Base-by-base conservation (phyloP, 2,329 filamentous ascomycete species). In the Rhexocercosporidium sp. region DNA sequence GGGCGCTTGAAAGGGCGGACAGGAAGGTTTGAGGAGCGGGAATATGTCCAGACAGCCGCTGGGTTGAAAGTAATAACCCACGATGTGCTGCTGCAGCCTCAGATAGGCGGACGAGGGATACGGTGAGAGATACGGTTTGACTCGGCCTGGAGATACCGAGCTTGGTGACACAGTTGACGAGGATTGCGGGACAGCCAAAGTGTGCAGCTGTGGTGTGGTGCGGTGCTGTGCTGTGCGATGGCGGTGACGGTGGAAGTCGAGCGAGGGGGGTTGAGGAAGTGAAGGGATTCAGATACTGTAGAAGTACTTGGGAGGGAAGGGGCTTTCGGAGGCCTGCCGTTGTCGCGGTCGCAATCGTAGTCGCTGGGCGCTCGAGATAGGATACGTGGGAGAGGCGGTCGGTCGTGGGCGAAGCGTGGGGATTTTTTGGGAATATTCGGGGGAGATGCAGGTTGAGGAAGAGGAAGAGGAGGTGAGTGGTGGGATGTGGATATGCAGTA, bases 31-130 rank as follows among this genome's bases (percentile, higher is more conserved):
- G 20, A 25, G 34, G 54, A 37, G 34, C 53, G 49, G 70, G 46
- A 65, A 62, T 44, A 56, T 47, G 56, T 27, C 54, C 64, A 70
- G 68, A 69, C 60, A 69, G 67, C 59, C 57, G 70, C 63, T 62
- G 31, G n/a, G 59, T 62, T 37, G n/a, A 34, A 64, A 22, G 66
- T 65, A 64, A 67, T 64, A 65, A 70, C 63, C 69, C 68, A 69
- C 66, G 70, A 71, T 67, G 69, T 66, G 64, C 70, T 70, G 66
- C 69, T 69, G 67, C 71, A 72, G 72, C 73, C 72, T 73, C 64
- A 69, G 64, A 71, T 70, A 70, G 71, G 73, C 73, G 72, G 72
- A 71, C 69, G 72, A 71, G 61, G 63, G 54, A 62, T 59, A 69
- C 67, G 67, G 69, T 72, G 70, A 71, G 59, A 49, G 47, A 41